A percentile compares a stretch with the other conserved stretches of the same genome.
phyloP scores from a whole-genome alignment of 768 basidiomycete genomes.

The Omphalotus guepiniiformis region DNA sequence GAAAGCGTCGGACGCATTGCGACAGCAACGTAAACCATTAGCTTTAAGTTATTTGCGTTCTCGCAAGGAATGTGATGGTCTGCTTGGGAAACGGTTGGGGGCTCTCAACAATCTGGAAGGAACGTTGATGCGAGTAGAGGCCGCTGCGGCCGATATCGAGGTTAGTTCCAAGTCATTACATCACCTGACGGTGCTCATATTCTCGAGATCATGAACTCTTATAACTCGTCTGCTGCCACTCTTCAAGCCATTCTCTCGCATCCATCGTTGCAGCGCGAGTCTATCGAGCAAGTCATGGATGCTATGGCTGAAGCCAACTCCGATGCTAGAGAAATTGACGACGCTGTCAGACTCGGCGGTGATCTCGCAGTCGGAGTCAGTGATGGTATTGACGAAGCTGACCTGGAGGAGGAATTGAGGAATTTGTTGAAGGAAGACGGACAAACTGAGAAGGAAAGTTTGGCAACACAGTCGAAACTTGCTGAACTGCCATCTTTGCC shows the following conservation, averaged over 20 bases:
- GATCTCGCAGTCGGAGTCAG: conserved; percentile 3
- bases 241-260: conserved; percentile 73
- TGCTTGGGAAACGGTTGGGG: conserved; percentile 68
- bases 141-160: conserved; percentile 85
- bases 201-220: conserved; percentile 79
- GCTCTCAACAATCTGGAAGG: conserved; percentile 71
- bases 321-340: conserved; percentile 79
- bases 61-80: conserved; percentile 75
- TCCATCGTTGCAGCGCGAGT: conserved; percentile 73
- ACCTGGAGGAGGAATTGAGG: conserved; percentile 3
- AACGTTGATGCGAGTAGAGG: conserved; percentile 79
- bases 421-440: no score
- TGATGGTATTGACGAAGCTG: not conserved
- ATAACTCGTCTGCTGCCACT: conserved; percentile 78
- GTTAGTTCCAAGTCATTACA: conserved; percentile 33
- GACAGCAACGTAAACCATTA: conserved; percentile 63
- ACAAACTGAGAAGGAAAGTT: no score
- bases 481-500: no score
- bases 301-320: conserved; percentile 79
- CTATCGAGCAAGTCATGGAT: conserved; percentile 84
- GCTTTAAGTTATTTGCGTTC: conserved; percentile 78
- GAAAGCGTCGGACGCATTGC: conserved; percentile 63
- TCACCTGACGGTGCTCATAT: not conserved
- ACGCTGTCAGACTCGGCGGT: conserved; percentile 63
- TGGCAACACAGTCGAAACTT: no score